These are phyloP conservation scores for Pyricularia grisea DNA, from an alignment of 2,329 filamentous ascomycete genomes.

Conservation along the genomic window DNA sequence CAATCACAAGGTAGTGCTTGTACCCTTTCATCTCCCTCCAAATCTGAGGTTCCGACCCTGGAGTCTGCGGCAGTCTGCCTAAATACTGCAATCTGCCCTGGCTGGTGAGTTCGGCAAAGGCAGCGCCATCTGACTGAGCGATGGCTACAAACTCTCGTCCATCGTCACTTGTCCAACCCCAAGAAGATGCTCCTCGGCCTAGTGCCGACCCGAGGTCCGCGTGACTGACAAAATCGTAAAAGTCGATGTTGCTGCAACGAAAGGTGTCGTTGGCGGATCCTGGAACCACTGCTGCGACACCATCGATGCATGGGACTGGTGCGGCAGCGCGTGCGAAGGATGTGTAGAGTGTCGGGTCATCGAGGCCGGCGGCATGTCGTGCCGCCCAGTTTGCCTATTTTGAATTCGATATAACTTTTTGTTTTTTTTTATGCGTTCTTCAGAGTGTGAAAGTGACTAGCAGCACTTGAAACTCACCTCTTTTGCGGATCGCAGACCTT, in stretches of 20 bases:
- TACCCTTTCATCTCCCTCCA: conserved; percentile 43
- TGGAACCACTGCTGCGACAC: not conserved
- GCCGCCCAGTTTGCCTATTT: not conserved
- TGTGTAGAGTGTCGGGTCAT: not conserved
- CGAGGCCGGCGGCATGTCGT: not conserved
- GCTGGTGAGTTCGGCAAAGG: conserved; percentile 41
- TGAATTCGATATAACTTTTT: not conserved
- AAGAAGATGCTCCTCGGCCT: conserved; percentile 1
- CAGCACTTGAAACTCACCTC: not conserved
- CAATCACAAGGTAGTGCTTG: conserved; percentile 26
- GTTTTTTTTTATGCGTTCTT: too few species aligned
- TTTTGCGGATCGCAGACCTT: not conserved
- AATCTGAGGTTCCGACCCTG: conserved; percentile 8
- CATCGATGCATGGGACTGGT: not conserved
- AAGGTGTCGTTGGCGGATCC: conserved; percentile 5
- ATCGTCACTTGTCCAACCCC: conserved; percentile 39
- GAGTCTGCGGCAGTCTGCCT: conserved; percentile 33
- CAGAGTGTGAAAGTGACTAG: too few species aligned
- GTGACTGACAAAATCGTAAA: conserved; percentile 6
- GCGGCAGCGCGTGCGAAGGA: not conserved
- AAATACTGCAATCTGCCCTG: conserved; percentile 42
- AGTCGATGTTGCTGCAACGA: conserved; percentile 5
- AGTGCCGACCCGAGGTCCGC: conserved; percentile 2
- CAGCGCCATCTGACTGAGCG: conserved; percentile 43
- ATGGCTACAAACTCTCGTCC: conserved; percentile 46